These are phyloP conservation scores for Clonostachys solani DNA, from an alignment of 2,329 filamentous ascomycete species.

Conservation along the genomic window DNA sequence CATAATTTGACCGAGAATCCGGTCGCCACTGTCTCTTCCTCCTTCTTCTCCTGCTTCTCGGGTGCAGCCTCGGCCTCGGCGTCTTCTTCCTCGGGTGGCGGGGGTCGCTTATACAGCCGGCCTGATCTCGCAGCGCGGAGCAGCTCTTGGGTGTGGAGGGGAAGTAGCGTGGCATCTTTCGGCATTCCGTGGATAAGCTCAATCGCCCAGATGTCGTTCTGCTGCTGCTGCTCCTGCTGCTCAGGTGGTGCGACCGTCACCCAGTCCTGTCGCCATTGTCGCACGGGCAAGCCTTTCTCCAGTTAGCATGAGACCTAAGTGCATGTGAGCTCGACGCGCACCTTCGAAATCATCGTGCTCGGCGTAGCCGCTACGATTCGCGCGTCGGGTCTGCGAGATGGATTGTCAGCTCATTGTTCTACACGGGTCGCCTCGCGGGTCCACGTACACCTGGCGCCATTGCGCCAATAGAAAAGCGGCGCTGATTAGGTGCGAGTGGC, in stretches of 20 bases:
- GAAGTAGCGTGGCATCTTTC: constrained; percentile 73
- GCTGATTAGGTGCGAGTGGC: no score
- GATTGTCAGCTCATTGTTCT: constrained; percentile 4
- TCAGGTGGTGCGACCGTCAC: constrained; percentile 64
- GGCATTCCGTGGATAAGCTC: constrained; percentile 81
- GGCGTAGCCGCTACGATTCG: constrained; percentile 49
- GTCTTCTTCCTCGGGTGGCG: constrained; percentile 57
- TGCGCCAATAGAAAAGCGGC: background rate
- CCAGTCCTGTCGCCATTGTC: constrained; percentile 78
- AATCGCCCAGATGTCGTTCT: constrained; percentile 65
- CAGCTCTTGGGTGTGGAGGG: constrained; percentile 76
- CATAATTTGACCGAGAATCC: constrained; percentile 55
- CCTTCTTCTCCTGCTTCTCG: constrained; percentile 57
- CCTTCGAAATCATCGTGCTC: constrained; percentile 62
- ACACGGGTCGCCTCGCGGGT: background rate
- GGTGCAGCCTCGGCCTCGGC: constrained; percentile 39
- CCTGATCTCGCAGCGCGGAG: constrained; percentile 78
- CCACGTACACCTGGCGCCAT: constrained; percentile 35
- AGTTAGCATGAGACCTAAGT: background rate
- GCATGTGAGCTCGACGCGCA: constrained; percentile 15
- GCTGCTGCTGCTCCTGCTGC: constrained; percentile 57
- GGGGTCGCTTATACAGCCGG: constrained; percentile 68
- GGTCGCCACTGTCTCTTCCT: constrained; percentile 52
- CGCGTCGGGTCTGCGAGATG: constrained; percentile 45
- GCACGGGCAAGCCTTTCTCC: constrained; percentile 70